Evolutionary conservation across 148 eudicot species (phyloP).

Genomic region (Bassia scoparia): DNA sequence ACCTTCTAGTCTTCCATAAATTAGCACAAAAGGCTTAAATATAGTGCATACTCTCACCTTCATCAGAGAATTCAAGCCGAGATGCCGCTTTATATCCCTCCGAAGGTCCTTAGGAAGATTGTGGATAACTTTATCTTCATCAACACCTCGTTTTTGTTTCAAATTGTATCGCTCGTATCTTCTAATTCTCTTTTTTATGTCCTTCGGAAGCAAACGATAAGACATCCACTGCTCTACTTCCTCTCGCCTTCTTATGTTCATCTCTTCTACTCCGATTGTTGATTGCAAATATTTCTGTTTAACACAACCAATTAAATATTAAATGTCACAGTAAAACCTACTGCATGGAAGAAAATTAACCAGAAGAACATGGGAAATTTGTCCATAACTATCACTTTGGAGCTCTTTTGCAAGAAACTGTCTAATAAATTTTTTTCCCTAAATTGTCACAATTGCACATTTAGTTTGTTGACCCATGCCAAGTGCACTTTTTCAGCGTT

Average conservation of each 20-base stretch:
- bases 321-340: background rate
- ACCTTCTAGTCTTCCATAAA: too few species aligned
- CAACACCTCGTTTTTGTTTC: conserved; percentile 72
- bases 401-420: too few species aligned
- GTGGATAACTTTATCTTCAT: conserved; percentile 50
- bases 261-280: conserved; percentile 56
- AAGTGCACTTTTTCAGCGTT: too few species aligned
- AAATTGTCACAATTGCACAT: too few species aligned
- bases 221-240: conserved; percentile 83
- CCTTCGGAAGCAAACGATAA: conserved; percentile 64
- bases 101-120: conserved; percentile 70
- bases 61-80: conserved; percentile 52
- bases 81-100: conserved; percentile 73
- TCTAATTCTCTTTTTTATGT: conserved; percentile 48
- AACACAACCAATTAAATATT: background rate
- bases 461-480: too few species aligned
- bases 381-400: too few species aligned
- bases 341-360: background rate
- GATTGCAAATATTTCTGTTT: conserved; percentile 62
- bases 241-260: conserved; percentile 64
- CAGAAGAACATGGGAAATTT: conserved; percentile 3
- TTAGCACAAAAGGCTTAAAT: background rate
- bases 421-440: too few species aligned
- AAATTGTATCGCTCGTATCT: conserved; percentile 63
- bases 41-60: conserved; percentile 36